Evolutionary conservation across 1,139 yeast species (phyloP).

Genomic region (Candida tetrigidarum): DNA sequence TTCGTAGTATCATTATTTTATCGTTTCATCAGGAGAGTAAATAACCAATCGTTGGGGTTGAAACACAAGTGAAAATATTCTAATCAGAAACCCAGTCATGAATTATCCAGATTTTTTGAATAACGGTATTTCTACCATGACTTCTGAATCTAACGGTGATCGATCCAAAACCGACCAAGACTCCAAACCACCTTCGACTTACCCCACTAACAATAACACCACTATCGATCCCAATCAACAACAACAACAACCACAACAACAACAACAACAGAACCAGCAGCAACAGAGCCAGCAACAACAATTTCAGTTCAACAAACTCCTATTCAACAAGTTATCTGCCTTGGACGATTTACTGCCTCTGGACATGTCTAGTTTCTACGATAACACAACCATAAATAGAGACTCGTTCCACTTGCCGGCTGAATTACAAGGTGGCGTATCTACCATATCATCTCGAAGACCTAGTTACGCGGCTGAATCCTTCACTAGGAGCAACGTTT

Average conservation of each 20-base stretch:
- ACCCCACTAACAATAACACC: slow-evolving; percentile 4
- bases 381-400: slow-evolving; percentile 9
- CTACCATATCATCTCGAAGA: slow-evolving; percentile 62
- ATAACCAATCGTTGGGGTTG: neutral
- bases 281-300: no score
- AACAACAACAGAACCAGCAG: no score
- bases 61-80: no score
- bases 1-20: neutral
- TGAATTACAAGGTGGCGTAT: slow-evolving; percentile 68
- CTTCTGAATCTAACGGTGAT: neutral
- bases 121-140: slow-evolving; percentile 4
- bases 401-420: slow-evolving; percentile 53
- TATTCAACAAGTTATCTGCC: slow-evolving; percentile 33
- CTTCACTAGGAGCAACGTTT: slow-evolving; percentile 40
- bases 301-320: slow-evolving; percentile 28
- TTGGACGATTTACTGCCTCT: slow-evolving; percentile 21
- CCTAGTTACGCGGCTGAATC: slow-evolving; percentile 70
- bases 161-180: neutral
- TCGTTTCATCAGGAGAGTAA: neutral
- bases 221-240: slow-evolving; percentile 9
- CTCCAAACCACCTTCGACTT: slow-evolving; percentile 1
- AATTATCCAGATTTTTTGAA: slow-evolving; percentile 44
- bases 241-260: slow-evolving; percentile 13
- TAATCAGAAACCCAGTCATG: slow-evolving; percentile 16
- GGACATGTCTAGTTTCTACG: slow-evolving; percentile 12